A percentile compares a stretch with the other conserved stretches of the same genome.
Evolutionary conservation across 169 alveolate genomes (phyloP).

Genomic region (Miamiensis avidus): DNA sequence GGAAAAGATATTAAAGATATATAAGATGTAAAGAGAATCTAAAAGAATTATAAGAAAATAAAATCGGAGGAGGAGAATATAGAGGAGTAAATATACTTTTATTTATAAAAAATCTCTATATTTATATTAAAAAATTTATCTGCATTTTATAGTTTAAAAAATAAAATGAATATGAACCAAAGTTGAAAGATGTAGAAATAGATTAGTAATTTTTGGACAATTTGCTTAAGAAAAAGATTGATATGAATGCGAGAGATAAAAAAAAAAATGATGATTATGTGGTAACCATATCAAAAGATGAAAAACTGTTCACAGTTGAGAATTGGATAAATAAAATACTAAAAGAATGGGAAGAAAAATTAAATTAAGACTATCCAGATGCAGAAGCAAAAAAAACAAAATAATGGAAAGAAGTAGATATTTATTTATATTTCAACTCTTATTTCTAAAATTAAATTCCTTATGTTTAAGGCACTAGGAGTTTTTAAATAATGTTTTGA

Average conservation of each 20-base stretch:
- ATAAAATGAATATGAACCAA: background rate
- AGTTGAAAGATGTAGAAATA: background rate
- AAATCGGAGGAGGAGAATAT: constrained; percentile 47
- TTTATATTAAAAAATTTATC: constrained; percentile 28
- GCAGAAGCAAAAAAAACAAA: constrained; percentile 39
- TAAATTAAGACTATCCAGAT: constrained; percentile 1
- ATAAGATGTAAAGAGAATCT: constrained; percentile 40
- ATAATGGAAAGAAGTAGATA: constrained; percentile 66
- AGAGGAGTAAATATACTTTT: constrained; percentile 18
- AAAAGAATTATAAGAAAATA: constrained; percentile 53
- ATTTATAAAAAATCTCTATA: background rate
- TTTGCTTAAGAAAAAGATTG: background rate
- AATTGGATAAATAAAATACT: background rate
- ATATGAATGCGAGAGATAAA: constrained; percentile 34
- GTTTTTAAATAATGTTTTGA: constrained; percentile 72
- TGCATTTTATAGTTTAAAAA: constrained; percentile 6
- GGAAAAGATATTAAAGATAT: constrained; percentile 68
- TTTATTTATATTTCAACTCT: constrained; percentile 75
- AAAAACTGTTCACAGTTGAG: background rate
- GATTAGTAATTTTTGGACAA: background rate
- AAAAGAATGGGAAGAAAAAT: background rate
- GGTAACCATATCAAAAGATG: constrained; percentile 6
- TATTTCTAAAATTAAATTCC: constrained; percentile 46
- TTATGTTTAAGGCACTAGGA: constrained; percentile 15
- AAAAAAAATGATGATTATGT: constrained; percentile 1